A percentile compares a stretch with the other conserved stretches of the same genome.
Evolutionary conservation across 2,329 filamentous ascomycete genomes (phyloP).

Genomic region (Curvularia lunata): DNA sequence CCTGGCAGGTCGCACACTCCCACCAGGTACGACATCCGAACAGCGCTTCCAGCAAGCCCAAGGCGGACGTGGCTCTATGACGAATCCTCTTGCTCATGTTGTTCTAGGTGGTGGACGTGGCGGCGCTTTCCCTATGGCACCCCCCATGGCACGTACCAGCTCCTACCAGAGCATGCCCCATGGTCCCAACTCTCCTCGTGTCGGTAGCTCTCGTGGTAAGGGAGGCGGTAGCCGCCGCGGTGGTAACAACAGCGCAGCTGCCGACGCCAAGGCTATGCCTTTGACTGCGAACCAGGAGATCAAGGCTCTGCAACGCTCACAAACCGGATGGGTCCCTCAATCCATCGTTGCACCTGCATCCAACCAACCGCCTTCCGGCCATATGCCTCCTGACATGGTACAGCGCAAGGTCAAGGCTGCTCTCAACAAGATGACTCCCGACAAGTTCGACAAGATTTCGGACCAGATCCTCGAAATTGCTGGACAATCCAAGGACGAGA

Average conservation of each 20-base stretch:
- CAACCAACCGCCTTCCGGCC: slow-evolving; percentile 28
- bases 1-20: slow-evolving; percentile 62
- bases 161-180: slow-evolving; percentile 65
- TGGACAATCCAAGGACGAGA: slow-evolving; percentile 92
- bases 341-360: slow-evolving; percentile 50
- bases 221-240: slow-evolving; percentile 66
- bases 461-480: slow-evolving; percentile 93
- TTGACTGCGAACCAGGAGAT: slow-evolving; percentile 83
- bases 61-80: slow-evolving; percentile 40
- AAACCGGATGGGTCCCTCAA: slow-evolving; percentile 87
- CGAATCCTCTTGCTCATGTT: slow-evolving; percentile 66
- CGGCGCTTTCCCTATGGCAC: slow-evolving; percentile 63
- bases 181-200: slow-evolving; percentile 73
- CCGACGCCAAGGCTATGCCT: slow-evolving; percentile 85
- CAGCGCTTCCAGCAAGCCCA: slow-evolving; percentile 66
- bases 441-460: slow-evolving; percentile 96
- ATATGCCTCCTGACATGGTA: slow-evolving; percentile 88
- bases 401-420: slow-evolving; percentile 99
- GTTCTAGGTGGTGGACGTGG: slow-evolving; percentile 60
- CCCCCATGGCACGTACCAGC: slow-evolving; percentile 69
- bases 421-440: slow-evolving; percentile 99
- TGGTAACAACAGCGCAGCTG: slow-evolving; percentile 63
- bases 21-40: slow-evolving; percentile 77
- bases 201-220: slow-evolving; percentile 66
- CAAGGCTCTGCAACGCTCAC: slow-evolving; percentile 74